Percentiles rank a stretch among this genome's conserved stretches.
These are phyloP conservation scores for Coleophoma eucalyptorum DNA, from an alignment of 2,329 filamentous ascomycete species.

Conservation along the genomic window DNA sequence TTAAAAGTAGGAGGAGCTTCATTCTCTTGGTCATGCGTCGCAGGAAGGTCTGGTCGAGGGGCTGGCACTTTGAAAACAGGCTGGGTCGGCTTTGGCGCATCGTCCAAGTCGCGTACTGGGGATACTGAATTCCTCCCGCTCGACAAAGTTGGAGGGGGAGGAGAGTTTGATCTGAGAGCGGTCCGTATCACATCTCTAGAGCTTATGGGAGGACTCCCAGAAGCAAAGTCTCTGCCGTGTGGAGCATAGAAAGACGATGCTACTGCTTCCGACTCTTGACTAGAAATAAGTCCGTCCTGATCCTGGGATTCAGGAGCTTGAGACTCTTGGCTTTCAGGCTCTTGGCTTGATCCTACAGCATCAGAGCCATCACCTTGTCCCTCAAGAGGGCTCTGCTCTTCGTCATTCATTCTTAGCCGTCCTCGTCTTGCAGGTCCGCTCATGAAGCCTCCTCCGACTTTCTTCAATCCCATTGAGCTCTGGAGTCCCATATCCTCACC, in stretches of 20 bases:
- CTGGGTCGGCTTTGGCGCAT: conserved; percentile 36
- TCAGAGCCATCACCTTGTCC: conserved; percentile 25
- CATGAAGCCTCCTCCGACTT: conserved; percentile 73
- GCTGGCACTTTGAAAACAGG: conserved; percentile 57
- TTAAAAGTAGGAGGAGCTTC: conserved; percentile 69
- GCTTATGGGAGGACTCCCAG: conserved; percentile 51
- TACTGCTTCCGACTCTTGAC: conserved; percentile 23
- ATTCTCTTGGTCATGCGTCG: conserved; percentile 79
- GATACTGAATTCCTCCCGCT: conserved; percentile 24
- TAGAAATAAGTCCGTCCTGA: conserved; percentile 21
- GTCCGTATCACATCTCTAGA: conserved; percentile 14
- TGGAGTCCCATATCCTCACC: conserved; percentile 65
- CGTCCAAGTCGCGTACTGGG: conserved; percentile 33
- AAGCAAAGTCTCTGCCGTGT: conserved; percentile 31
- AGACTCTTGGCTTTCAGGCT: conserved; percentile 21
- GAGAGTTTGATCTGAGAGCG: conserved; percentile 23
- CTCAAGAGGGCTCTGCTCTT: conserved; percentile 36
- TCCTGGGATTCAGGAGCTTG: conserved; percentile 17
- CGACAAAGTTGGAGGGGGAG: conserved; percentile 20
- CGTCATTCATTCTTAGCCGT: conserved; percentile 52
- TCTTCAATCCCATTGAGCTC: conserved; percentile 73
- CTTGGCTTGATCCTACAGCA: conserved; percentile 23
- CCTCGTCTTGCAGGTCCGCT: conserved; percentile 78
- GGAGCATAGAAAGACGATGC: conserved; percentile 28
- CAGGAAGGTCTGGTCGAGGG: conserved; percentile 53